phyloP scores from a whole-genome alignment of 176 grass and related monocot genomes.

The Phyllostachys edulis region DNA sequence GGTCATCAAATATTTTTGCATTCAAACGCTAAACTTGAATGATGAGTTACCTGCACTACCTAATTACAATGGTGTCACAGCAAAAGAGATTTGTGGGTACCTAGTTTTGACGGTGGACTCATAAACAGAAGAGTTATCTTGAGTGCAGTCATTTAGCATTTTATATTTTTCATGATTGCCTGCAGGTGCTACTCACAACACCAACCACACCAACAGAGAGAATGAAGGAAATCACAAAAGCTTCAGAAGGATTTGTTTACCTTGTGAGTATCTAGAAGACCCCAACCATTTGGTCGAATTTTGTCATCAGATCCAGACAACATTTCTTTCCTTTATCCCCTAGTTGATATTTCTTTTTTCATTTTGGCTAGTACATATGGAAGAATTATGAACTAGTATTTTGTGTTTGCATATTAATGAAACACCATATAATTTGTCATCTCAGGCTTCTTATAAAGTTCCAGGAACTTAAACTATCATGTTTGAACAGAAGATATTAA shows the following conservation, averaged over 20 bases:
- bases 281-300: conserved; percentile 2
- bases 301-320: neutral
- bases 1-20: neutral
- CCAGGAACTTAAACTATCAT: neutral
- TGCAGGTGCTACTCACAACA: conserved; percentile 62
- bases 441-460: neutral
- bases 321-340: neutral
- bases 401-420: neutral
- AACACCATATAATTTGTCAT: neutral
- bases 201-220: conserved; percentile 51
- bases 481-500: neutral
- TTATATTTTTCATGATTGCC: neutral
- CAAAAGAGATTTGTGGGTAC: neutral
- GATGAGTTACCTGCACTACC: neutral
- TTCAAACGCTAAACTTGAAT: conserved; percentile 11
- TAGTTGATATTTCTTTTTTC: neutral
- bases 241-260: conserved; percentile 66
- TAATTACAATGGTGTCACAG: neutral
- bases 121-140: neutral
- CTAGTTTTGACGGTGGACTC: neutral
- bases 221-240: conserved; percentile 49
- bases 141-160: neutral
- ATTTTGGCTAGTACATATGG: neutral
- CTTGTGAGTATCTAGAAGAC: conserved; percentile 51
- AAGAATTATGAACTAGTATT: conserved; percentile 2